These are phyloP conservation scores for Vicia sativa DNA, from an alignment of 306 rosid species.

Conservation along the genomic window DNA sequence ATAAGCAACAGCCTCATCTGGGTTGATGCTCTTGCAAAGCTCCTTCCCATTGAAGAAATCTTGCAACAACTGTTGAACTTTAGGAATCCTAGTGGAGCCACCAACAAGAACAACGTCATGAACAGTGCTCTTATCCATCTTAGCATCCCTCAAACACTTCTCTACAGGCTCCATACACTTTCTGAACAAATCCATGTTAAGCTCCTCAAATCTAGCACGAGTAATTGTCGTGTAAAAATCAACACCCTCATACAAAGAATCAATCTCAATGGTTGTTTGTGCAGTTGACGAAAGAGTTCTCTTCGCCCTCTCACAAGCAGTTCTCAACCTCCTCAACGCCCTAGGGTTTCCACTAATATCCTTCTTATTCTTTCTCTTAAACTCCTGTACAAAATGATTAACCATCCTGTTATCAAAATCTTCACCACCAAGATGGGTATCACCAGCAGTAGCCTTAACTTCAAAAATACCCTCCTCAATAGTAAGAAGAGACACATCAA, in stretches of 20 bases:
- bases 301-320: slow-evolving; percentile 78
- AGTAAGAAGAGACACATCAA: slow-evolving; percentile 75
- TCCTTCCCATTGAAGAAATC: slow-evolving; percentile 85
- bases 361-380: slow-evolving; percentile 75
- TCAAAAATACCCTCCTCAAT: slow-evolving; percentile 78
- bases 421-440: slow-evolving; percentile 89
- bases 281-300: slow-evolving; percentile 81
- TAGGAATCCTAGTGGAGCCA: slow-evolving; percentile 82
- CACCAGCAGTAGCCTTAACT: slow-evolving; percentile 79
- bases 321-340: slow-evolving; percentile 75
- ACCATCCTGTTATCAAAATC: slow-evolving; percentile 79
- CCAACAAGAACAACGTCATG: slow-evolving; percentile 85
- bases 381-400: slow-evolving; percentile 79
- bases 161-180: slow-evolving; percentile 83
- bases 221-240: slow-evolving; percentile 71
- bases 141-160: slow-evolving; percentile 74
- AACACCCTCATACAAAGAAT: slow-evolving; percentile 73
- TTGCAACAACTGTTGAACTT: slow-evolving; percentile 74
- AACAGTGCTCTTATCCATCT: slow-evolving; percentile 76
- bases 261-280: slow-evolving; percentile 77
- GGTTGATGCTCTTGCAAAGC: slow-evolving; percentile 74
- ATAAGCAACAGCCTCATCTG: slow-evolving; percentile 75
- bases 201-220: slow-evolving; percentile 76
- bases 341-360: slow-evolving; percentile 73
- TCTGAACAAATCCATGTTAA: slow-evolving; percentile 77